Conservation (phyloP, 768 basidiomycete genomes). For the Galerina marginata region DNA sequence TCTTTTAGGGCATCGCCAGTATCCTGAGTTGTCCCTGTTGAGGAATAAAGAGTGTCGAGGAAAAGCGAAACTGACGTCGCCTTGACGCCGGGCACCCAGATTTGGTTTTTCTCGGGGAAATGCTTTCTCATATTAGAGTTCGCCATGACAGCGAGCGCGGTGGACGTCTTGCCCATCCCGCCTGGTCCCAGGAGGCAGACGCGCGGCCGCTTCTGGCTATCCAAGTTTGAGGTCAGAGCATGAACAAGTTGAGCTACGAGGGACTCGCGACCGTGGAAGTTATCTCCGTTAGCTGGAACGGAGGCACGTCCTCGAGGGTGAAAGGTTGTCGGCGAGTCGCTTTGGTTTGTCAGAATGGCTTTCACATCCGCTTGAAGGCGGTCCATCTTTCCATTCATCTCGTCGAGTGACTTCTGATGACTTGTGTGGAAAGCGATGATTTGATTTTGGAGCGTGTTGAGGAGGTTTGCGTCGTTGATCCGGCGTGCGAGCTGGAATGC, state of each 20-base stretch:
- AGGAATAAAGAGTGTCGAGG: conserved; percentile 22
- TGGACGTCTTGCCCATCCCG: conserved; percentile 45
- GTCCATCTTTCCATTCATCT: no score
- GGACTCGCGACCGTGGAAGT: conserved; percentile 2
- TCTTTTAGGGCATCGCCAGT: conserved; percentile 22
- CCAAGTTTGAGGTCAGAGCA: neutral
- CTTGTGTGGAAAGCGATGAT: neutral
- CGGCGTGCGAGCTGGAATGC: neutral
- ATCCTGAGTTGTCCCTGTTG: conserved; percentile 20
- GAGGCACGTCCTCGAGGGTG: neutral
- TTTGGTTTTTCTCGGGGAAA: conserved; percentile 19
- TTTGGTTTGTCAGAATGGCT: neutral
- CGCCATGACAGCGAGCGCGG: conserved; percentile 37
- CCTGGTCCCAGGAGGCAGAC: conserved; percentile 31
- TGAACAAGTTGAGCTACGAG: neutral
- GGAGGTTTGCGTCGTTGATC: neutral
- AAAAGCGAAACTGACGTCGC: conserved; percentile 29
- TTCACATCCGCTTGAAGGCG: neutral
- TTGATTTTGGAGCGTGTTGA: neutral
- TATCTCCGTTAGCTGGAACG: neutral
- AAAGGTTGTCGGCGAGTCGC: neutral
- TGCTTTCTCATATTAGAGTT: conserved; percentile 19
- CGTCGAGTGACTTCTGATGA: neutral
- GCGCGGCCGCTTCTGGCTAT: neutral
- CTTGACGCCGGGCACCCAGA: conserved; percentile 41